Evolutionary conservation across 73 alveolate genomes (phyloP), one percentile per base, ranked within the genome.

Genomic region (Strombidium stylifer): DNA sequence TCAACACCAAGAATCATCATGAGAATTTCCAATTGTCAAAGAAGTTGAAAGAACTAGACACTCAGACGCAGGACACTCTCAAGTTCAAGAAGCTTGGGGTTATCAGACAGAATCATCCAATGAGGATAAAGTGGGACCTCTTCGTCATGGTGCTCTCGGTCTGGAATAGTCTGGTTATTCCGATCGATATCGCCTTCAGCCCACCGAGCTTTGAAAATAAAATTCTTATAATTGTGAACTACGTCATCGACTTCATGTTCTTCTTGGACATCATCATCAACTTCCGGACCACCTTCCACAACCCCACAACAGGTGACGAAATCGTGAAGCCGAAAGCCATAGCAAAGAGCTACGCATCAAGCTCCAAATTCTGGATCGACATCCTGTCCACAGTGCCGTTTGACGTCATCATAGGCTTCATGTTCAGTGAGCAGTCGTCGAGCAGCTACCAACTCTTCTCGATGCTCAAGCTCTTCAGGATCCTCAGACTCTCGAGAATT

Each of bases 371-470:
- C 59, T 83, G 93, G 91, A 49, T 86, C 11, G 96, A 86, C 47
- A 25, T 86, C 16, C 52, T 83, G 21, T 87, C 96, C 32, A 74
- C 88, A 1, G 32, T 86, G 7, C 96, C 96, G 6, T 86, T 74
- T 39, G 78, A 60, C 31, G 11, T 31, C n/a, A 26, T 74, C 11
- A 27, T 59, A 7, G 19, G 60, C 3, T 53, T 48, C 41, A 5
- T 31, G 52, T 31, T 27, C 3, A 39, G 21, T 3, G 16, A 32
- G 5, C 5, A 53, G n/a, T 10, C 15, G 2, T 3, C 68, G 8
- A 24, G 11, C 5, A 53, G 32, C 20, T 31, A 19, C 2, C 61
- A 73, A 19, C 40, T 73, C 25, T 60, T 73, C 25, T 20, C 58
- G 21, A 28, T 73, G 70, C 71, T 78, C 0, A 78, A 78, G 56